These are phyloP conservation scores for Botrytis cinerea DNA, from an alignment of 2,329 filamentous ascomycete genomes.

Conservation along the genomic window DNA sequence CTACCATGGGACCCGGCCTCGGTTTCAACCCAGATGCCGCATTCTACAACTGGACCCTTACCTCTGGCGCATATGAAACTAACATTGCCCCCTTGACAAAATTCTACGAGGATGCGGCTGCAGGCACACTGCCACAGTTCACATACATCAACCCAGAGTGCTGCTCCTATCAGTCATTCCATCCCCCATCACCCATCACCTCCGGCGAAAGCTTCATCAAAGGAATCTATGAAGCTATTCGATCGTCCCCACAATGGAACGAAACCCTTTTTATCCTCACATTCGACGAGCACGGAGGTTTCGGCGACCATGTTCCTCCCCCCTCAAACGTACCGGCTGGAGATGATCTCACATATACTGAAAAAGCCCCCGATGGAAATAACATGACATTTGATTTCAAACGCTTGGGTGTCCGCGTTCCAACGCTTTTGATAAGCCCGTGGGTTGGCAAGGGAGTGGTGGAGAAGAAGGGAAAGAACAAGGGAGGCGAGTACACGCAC, in stretches of 20 bases:
- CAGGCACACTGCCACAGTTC: constrained; percentile 48
- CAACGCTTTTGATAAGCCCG: constrained; percentile 47
- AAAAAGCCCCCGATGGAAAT: constrained; percentile 42
- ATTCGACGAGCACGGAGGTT: constrained; percentile 52
- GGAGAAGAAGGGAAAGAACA: constrained; percentile 45
- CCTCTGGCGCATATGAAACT: constrained; percentile 42
- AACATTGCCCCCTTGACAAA: constrained; percentile 44
- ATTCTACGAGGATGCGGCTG: constrained; percentile 49
- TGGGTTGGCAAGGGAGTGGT: constrained; percentile 48
- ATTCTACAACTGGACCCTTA: constrained; percentile 48
- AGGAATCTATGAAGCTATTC: constrained; percentile 49
- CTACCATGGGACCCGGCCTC: constrained; percentile 40
- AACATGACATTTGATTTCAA: constrained; percentile 46
- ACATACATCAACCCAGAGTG: constrained; percentile 54
- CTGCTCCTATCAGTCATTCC: constrained; percentile 52
- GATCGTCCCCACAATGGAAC: constrained; percentile 49
- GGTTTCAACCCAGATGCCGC: constrained; percentile 48
- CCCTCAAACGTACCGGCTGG: constrained; percentile 45
- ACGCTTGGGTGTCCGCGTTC: constrained; percentile 48
- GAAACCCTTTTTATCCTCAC: constrained; percentile 50
- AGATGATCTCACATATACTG: constrained; percentile 44
- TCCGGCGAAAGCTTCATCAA: constrained; percentile 50
- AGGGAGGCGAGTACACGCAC: constrained; percentile 47
- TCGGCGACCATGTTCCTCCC: constrained; percentile 50
- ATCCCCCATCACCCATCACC: constrained; percentile 48